These are phyloP conservation scores for Pseudomassariella vexata DNA, from an alignment of 2,329 filamentous ascomycete species.

Conservation along the genomic window DNA sequence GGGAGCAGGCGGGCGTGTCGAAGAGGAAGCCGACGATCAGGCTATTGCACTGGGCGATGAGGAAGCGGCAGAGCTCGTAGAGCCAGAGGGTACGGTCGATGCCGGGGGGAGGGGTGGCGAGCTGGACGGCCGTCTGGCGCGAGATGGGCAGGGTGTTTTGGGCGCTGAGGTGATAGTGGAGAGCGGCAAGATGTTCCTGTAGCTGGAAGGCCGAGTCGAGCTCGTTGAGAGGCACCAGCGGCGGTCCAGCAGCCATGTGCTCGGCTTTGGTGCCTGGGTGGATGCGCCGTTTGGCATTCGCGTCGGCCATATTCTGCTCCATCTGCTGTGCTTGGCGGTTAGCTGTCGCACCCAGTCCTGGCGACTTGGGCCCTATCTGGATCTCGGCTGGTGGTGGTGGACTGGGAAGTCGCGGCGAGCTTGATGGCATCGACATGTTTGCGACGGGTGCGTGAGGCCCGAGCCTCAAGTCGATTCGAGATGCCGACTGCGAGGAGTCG, in stretches of 20 bases:
- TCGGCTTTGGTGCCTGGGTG: slow-evolving; percentile 86
- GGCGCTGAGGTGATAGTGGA: slow-evolving; percentile 75
- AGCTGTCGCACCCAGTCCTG: slow-evolving; percentile 36
- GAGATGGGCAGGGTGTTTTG: slow-evolving; percentile 66
- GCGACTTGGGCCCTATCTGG: slow-evolving; percentile 77
- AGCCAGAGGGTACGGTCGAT: slow-evolving; percentile 90
- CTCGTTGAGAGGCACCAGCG: slow-evolving; percentile 78
- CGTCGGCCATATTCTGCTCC: slow-evolving; percentile 60
- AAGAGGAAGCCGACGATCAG: slow-evolving; percentile 90
- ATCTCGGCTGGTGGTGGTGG: slow-evolving; percentile 93
- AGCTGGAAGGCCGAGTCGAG: slow-evolving; percentile 96
- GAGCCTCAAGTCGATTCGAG: slow-evolving; percentile 5
- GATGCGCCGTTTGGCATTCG: slow-evolving; percentile 76
- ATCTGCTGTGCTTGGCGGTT: slow-evolving; percentile 56
- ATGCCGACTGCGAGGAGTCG: neutral
- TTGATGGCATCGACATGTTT: slow-evolving; percentile 58
- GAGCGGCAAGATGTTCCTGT: slow-evolving; percentile 91
- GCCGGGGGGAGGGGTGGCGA: slow-evolving; percentile 74
- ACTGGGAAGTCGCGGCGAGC: slow-evolving; percentile 87
- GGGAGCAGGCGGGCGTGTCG: slow-evolving; percentile 83
- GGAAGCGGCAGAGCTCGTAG: slow-evolving; percentile 94
- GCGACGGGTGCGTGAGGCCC: slow-evolving; percentile 10
- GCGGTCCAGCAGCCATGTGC: slow-evolving; percentile 89
- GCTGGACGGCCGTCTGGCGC: slow-evolving; percentile 65
- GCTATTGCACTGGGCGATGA: slow-evolving; percentile 90